Percentiles rank a stretch among this genome's conserved stretches.
Conservation (phyloP, 345 rosid species). For the Pseudoturritis turrita region DNA sequence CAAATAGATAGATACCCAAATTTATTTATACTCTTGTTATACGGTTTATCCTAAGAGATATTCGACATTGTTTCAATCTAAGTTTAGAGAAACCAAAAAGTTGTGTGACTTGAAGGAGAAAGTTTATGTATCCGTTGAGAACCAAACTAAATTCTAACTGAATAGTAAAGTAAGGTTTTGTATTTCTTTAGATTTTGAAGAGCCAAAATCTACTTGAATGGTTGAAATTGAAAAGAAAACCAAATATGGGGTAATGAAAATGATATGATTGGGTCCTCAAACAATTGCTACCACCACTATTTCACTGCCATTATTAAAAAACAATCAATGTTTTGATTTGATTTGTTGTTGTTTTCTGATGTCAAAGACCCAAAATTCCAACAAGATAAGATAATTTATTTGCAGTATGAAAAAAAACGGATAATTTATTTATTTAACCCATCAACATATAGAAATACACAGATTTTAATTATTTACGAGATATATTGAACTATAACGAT, state of each 20-base stretch:
- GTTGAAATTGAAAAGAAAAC: background rate
- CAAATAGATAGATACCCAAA: no score
- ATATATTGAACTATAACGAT: no score
- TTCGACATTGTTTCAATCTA: background rate
- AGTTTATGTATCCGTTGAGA: background rate
- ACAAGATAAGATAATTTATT: conserved; percentile 1
- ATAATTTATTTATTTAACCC: no score
- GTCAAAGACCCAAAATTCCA: background rate
- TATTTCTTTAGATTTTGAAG: background rate
- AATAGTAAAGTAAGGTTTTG: background rate
- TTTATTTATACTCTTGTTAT: no score
- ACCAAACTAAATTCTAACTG: background rate
- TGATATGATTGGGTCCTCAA: background rate
- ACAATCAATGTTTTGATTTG: background rate
- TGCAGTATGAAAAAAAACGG: no score
- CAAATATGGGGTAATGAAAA: background rate
- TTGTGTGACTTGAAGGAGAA: background rate
- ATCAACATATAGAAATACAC: no score
- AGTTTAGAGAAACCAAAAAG: background rate
- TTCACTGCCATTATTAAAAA: background rate
- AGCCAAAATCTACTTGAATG: conserved; percentile 4
- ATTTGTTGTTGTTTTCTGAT: background rate
- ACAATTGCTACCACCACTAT: background rate
- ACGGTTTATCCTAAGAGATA: background rate
- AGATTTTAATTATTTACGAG: no score